Base-by-base conservation (phyloP, 306 rosid genomes). In the Dryas drummondii region DNA sequence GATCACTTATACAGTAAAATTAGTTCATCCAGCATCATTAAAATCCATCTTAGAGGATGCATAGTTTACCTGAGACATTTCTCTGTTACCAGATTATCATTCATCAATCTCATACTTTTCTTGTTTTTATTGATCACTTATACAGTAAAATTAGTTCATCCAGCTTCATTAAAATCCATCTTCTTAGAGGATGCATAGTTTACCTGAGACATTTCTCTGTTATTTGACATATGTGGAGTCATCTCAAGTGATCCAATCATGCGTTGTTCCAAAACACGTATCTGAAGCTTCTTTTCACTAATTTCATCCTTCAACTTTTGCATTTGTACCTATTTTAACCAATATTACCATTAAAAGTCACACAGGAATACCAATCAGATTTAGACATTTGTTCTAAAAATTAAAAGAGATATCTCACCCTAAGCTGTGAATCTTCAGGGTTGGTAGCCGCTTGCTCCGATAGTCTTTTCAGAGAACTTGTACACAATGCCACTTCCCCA, bases 401-500 rank as follows among this genome's bases (percentile, higher is more conserved):
- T 60, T 57, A 51, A 32, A 74, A 74, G 62, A 45, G 57, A 65
- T 78, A 76, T 55, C 93, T 84, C 82, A 90, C 97, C 82, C 73
- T 86, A 56, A 88, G 70, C 64, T 88, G 88, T 72, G 82, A 82
- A 85, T 92, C 92, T 63, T 84, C 92, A 71, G 96, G 96, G 59
- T 77, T 78, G 57, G 41, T 80, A 71, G 84, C 84, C 41, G 92
- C 93, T 82, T 87, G 89, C 64, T 92, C 96, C 10, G 91, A 87
- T 70, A 92, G 79, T 84, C 97, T 87, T 87, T 88, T 92, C 70
- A 92, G 84, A 72, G 97, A 92, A 81, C 97, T 92, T 66, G 85
- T 78, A 80, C 91, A 87, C 26, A 92, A 81, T 53, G 97, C 97
- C 85, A 92, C 92, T 85, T 92, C 97, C 53, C 93, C 96, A 50